Evolutionary conservation across 306 rosid species (phyloP).

Genomic region (Ormosia emarginata): DNA sequence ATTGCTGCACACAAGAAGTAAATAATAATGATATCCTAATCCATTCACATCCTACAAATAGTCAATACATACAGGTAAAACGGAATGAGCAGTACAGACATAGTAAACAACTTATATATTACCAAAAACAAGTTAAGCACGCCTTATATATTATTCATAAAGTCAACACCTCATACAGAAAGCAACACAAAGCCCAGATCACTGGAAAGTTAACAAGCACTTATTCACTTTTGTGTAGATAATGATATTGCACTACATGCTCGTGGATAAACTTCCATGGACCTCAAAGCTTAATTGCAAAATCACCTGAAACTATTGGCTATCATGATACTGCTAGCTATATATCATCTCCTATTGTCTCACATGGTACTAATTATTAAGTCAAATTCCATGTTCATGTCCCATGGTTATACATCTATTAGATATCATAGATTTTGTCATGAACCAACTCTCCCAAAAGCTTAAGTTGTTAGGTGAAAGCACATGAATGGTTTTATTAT

Average conservation of each 20-base stretch:
- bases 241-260: slow-evolving; percentile 5
- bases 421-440: not conserved
- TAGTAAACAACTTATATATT: not conserved
- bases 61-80: slow-evolving; percentile 11
- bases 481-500: no score
- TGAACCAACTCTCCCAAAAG: no score
- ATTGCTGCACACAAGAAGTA: slow-evolving; percentile 61
- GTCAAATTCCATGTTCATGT: not conserved
- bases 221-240: not conserved
- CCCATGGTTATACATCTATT: not conserved
- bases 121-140: not conserved
- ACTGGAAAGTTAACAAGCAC: not conserved
- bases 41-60: not conserved
- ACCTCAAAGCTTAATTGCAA: not conserved
- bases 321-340: slow-evolving; percentile 5
- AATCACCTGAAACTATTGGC: not conserved
- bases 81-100: not conserved
- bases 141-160: not conserved
- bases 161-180: not conserved
- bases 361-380: not conserved
- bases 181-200: not conserved
- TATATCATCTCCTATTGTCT: not conserved
- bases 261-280: slow-evolving; percentile 4
- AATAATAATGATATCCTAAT: slow-evolving; percentile 29
- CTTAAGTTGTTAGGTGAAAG: no score